Evolutionary conservation across 192 early-diverging fungal species (phyloP).

Genomic region (Glomus cerebriforme): DNA sequence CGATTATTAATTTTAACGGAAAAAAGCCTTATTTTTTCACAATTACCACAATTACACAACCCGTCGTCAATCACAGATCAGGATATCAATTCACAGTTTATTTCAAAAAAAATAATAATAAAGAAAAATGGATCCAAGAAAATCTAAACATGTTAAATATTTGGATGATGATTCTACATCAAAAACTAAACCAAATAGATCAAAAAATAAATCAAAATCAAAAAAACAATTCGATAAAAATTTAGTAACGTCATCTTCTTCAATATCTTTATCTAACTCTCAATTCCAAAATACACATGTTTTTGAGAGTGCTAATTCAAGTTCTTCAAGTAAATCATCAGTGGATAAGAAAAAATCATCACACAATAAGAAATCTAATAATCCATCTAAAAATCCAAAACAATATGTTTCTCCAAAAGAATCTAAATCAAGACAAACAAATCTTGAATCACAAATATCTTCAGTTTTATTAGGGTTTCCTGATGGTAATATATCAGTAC

Average conservation of each 20-base stretch:
- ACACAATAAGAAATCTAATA: background rate
- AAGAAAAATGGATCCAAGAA: background rate
- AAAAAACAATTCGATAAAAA: background rate
- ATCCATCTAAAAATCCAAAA: background rate
- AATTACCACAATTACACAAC: no score
- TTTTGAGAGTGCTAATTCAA: no score
- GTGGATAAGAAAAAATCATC: background rate
- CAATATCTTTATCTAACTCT: no score
- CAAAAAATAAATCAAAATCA: background rate
- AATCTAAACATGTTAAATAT: no score
- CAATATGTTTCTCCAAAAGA: background rate
- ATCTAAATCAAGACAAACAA: background rate
- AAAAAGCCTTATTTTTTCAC: no score
- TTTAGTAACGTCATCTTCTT: background rate
- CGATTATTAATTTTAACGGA: no score
- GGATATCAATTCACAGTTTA: no score
- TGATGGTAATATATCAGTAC: constrained; percentile 43
- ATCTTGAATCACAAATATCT: background rate
- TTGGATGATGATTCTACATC: no score
- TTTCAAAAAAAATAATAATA: no score
- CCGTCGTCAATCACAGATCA: no score
- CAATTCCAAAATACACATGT: no score
- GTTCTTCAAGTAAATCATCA: background rate
- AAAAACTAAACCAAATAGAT: background rate
- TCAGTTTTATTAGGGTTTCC: constrained; percentile 51